A percentile compares a stretch with the other conserved stretches of the same genome.
These are phyloP conservation scores for Umbelopsis ramanniana DNA, from an alignment of 192 early-diverging fungal genomes.

Conservation along the genomic window DNA sequence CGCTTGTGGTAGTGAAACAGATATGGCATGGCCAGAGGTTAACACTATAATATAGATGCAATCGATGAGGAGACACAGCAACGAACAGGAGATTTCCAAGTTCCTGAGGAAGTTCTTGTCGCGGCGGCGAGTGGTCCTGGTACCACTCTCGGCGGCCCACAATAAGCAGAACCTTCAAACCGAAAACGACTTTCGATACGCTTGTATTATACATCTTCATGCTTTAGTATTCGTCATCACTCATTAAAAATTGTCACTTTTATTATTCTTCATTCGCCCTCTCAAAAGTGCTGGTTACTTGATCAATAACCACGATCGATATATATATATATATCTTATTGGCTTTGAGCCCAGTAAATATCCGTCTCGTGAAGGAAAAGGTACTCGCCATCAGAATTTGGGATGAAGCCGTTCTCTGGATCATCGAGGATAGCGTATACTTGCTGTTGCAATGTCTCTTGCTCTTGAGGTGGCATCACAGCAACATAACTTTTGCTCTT, in stretches of 20 bases:
- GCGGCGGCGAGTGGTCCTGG: constrained; percentile 42
- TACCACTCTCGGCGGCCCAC: constrained; percentile 38
- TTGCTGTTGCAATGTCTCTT: constrained; percentile 17
- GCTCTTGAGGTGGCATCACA: constrained; percentile 21
- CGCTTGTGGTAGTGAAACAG: background rate
- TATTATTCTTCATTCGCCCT: too few species aligned
- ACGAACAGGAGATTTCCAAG: constrained; percentile 19
- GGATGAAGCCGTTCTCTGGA: background rate
- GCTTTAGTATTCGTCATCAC: constrained; percentile 5
- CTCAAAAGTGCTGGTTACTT: too few species aligned
- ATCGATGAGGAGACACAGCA: constrained; percentile 21
- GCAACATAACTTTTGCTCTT: constrained; percentile 44
- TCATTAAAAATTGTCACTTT: background rate
- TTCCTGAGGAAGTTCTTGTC: constrained; percentile 36
- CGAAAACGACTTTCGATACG: background rate
- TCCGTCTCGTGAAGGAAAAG: constrained; percentile 31
- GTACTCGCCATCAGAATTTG: constrained; percentile 14
- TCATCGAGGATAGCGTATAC: constrained; percentile 27
- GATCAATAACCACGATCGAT: too few species aligned
- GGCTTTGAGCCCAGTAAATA: constrained; percentile 23
- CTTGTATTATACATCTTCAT: constrained; percentile 24
- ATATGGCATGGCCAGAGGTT: background rate
- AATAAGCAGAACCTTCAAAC: background rate
- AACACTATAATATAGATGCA: constrained; percentile 28
- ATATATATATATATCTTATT: background rate